Evolutionary conservation across 768 basidiomycete species (phyloP), one percentile per base, ranked within the genome.

Genomic region (Boletus reticulatus): DNA sequence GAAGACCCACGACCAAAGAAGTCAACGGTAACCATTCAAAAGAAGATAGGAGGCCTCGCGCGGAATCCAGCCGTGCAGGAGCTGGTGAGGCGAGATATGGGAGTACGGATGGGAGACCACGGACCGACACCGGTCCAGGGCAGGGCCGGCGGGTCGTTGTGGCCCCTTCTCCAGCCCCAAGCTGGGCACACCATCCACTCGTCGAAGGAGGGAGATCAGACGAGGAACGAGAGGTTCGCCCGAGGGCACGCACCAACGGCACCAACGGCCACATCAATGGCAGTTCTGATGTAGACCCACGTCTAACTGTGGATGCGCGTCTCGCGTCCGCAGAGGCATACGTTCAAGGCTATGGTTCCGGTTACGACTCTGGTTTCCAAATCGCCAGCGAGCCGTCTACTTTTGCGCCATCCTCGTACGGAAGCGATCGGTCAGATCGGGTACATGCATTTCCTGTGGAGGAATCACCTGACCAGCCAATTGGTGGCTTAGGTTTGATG

Each of bases 261-360:
- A 14, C 52, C 1, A 65, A 57, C 31, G 34, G 56, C 27, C 53
- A 48, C 29, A 17, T 42, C 43, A 12, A 19, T 10, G 20, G 46
- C 6, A 42, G 44, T 19, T 38, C 55, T n/a, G 52, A 50, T 9
- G 44, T 20, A 41, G 48, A 53, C 20, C 31, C 45, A 17, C 60
- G 51, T 24, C 50, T 20, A 3, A 54, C 17, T 16, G 50, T 58
- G 45, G 59, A 31, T 3, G 27, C 60, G 43, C 70, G 58, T 50
- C 66, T 61, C 52, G 71, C 73, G 2, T 76, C 74, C 12, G 70
- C 75, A 1, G 64, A 65, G 13, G 75, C 75, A 4, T 76, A 76
- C 50, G 27, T 70, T 22, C 63, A 63, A 31, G 75, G 75, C 16
- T 76, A 69, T 36, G 72, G 69, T 17, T 61, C 57, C 11, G 75